Evolutionary conservation across 352 stramenopile genomes (phyloP).

Genomic region (Pythium oligandrum): DNA sequence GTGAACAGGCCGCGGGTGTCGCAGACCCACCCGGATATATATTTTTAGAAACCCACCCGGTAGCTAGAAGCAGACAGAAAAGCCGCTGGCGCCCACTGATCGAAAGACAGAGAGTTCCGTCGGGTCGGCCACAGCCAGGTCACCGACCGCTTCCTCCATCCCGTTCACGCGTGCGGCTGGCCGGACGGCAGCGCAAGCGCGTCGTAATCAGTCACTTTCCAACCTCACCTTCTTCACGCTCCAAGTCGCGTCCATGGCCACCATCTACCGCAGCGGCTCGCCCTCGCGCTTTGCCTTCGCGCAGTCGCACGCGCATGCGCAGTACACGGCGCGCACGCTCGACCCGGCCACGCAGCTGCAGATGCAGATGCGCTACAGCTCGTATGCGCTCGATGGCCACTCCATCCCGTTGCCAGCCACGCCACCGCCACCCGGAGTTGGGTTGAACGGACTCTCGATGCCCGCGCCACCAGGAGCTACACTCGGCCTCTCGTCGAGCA

Average conservation of each 20-base stretch:
- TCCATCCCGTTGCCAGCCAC: slow-evolving; percentile 28
- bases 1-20: no score
- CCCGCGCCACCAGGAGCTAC: slow-evolving; percentile 32
- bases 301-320: slow-evolving; percentile 32
- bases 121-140: no score
- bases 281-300: slow-evolving; percentile 59
- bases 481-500: slow-evolving; percentile 23
- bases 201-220: no score
- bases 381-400: slow-evolving; percentile 40
- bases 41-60: no score
- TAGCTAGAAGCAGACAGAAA: no score
- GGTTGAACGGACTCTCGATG: slow-evolving; percentile 13
- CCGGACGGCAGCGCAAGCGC: no score
- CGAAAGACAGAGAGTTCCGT: no score
- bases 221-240: slow-evolving; percentile 1
- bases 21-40: no score
- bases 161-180: no score
- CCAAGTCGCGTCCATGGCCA: slow-evolving; percentile 33
- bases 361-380: slow-evolving; percentile 52
- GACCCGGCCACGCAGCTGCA: slow-evolving; percentile 42
- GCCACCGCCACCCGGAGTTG: slow-evolving; percentile 17
- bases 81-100: no score
- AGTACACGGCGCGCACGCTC: slow-evolving; percentile 1
- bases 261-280: slow-evolving; percentile 65
- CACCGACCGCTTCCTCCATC: no score